Conservation (phyloP, 2,329 filamentous ascomycete species). For the Aspergillus sp. region DNA sequence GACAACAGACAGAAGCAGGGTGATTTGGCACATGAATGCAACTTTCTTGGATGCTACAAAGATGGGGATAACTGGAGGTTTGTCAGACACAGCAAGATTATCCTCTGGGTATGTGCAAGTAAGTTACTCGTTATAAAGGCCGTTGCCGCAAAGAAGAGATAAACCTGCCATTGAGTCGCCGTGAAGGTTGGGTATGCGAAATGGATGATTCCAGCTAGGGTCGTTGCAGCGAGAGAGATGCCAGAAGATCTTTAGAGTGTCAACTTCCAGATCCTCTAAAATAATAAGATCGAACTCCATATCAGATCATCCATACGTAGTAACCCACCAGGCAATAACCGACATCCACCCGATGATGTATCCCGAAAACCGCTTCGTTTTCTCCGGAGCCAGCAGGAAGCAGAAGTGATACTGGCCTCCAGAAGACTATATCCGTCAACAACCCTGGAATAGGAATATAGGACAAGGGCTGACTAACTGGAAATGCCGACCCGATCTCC, state of each 20-base stretch:
- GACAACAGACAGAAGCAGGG: neutral
- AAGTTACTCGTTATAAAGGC: constrained; percentile 12
- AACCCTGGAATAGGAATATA: neutral
- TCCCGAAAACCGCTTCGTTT: constrained; percentile 14
- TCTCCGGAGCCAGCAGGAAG: constrained; percentile 22
- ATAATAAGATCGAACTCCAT: neutral
- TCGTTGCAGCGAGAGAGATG: neutral
- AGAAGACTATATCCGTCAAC: neutral
- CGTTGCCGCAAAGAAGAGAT: constrained; percentile 21
- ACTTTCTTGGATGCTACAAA: neutral
- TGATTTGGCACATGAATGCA: neutral
- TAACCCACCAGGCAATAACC: constrained; percentile 23
- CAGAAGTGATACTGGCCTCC: constrained; percentile 34
- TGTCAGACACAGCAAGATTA: neutral
- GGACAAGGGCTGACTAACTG: neutral
- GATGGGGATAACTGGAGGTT: neutral
- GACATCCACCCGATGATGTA: constrained; percentile 28
- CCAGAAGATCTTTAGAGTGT: neutral
- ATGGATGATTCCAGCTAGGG: neutral
- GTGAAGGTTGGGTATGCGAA: constrained; percentile 1
- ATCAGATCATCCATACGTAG: constrained; percentile 16
- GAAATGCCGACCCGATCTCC: constrained; percentile 17
- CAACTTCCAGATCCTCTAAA: neutral
- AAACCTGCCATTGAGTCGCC: constrained; percentile 22
- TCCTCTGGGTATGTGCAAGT: neutral